Conservation (phyloP, 352 stramenopile species). For the Pelagophyceae sp. region DNA sequence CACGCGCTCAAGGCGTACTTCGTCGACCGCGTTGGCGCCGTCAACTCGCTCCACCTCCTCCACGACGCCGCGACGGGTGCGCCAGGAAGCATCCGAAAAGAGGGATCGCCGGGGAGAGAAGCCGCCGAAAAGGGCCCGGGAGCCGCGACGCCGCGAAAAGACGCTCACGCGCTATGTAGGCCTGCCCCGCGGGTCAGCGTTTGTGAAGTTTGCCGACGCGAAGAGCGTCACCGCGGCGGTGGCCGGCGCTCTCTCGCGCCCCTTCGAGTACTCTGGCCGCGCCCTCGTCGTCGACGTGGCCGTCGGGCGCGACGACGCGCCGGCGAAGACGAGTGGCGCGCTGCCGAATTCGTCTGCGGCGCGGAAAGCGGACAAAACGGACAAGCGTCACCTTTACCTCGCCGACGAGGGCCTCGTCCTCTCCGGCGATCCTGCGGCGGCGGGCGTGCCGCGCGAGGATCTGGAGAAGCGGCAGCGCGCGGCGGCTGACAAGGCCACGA, state of each 20-base stretch:
- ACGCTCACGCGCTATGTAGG: no score
- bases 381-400: constrained; percentile 91
- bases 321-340: background rate
- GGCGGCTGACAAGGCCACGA: constrained; percentile 87
- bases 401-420: constrained; percentile 85
- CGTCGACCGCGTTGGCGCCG: constrained; percentile 47
- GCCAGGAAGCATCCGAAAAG: no score
- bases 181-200: constrained; percentile 58
- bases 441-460: constrained; percentile 78
- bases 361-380: constrained; percentile 50
- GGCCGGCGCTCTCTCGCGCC: constrained; percentile 22
- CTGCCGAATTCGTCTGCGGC: background rate
- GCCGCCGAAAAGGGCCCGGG: no score
- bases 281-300: constrained; percentile 29
- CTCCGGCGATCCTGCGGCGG: constrained; percentile 44
- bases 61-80: constrained; percentile 54
- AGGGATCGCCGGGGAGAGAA: no score
- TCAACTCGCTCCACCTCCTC: constrained; percentile 57
- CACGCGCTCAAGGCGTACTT: constrained; percentile 59
- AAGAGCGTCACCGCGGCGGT: constrained; percentile 19
- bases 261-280: constrained; percentile 26
- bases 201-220: constrained; percentile 54
- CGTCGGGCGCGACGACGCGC: constrained; percentile 26
- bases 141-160: no score
- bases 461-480: constrained; percentile 82